These are phyloP conservation scores for Kappamyces sp. DNA, from an alignment of 192 early-diverging fungal genomes.

Conservation along the genomic window DNA sequence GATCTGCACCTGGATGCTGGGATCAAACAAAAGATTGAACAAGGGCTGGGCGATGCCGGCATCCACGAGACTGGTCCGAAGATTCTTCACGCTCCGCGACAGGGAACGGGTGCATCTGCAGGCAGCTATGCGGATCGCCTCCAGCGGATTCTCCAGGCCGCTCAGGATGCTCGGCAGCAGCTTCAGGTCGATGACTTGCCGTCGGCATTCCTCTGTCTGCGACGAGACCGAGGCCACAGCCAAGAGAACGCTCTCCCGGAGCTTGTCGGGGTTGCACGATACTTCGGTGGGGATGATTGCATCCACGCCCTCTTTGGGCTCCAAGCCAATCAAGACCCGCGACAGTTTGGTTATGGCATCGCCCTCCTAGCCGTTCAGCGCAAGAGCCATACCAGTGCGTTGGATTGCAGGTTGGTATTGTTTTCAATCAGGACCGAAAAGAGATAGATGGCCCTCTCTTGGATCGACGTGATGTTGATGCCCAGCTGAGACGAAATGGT, in stretches of 20 bases:
- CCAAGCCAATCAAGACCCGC: constrained; percentile 39
- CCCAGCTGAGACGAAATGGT: constrained; percentile 18
- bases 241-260: constrained; percentile 53
- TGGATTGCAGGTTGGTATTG: constrained; percentile 66
- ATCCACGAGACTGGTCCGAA: constrained; percentile 76
- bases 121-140: constrained; percentile 62
- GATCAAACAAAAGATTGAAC: constrained; percentile 60
- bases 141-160: constrained; percentile 51
- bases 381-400: constrained; percentile 37
- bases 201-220: constrained; percentile 65
- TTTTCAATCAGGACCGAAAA: constrained; percentile 66
- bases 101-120: constrained; percentile 73
- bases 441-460: constrained; percentile 63
- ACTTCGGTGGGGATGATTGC: too few relatives aligned
- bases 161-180: constrained; percentile 65
- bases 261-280: too few relatives aligned
- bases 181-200: constrained; percentile 69
- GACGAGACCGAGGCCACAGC: constrained; percentile 67
- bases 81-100: constrained; percentile 65
- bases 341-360: constrained; percentile 64
- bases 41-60: constrained; percentile 64
- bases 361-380: constrained; percentile 37
- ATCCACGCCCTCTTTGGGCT: not conserved
- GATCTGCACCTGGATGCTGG: constrained; percentile 53
- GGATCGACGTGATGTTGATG: constrained; percentile 28